Evolutionary conservation across 139 green algal genomes (phyloP).

Genomic region (Tetradesmus obliquus): DNA sequence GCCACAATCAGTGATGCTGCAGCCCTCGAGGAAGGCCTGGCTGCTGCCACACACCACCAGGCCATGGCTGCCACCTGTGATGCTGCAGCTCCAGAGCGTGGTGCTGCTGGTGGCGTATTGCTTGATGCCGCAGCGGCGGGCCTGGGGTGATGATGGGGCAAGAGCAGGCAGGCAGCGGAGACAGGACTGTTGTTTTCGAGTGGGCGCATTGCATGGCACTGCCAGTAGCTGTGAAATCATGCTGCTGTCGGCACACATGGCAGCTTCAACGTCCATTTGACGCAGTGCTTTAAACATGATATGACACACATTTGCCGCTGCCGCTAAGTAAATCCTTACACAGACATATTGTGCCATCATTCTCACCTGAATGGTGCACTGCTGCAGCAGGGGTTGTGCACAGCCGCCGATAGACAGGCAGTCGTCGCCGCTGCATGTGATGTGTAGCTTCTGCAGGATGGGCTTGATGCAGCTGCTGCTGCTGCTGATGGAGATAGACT

Average conservation of each 20-base stretch:
- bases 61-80: background rate
- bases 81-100: constrained; percentile 1
- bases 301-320: no score
- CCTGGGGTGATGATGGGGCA: background rate
- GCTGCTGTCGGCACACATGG: no score
- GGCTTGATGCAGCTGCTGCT: background rate
- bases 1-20: background rate
- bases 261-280: no score
- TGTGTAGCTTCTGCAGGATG: background rate
- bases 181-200: background rate
- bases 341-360: no score
- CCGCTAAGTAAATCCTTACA: no score
- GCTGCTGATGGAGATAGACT: background rate
- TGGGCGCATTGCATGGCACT: no score
- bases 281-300: no score
- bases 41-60: background rate
- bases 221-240: no score
- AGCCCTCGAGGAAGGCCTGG: constrained; percentile 23
- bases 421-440: constrained; percentile 38
- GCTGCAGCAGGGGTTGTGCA: constrained; percentile 19
- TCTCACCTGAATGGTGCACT: constrained; percentile 29
- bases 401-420: background rate
- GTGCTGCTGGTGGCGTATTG: background rate
- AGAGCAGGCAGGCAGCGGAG: background rate
- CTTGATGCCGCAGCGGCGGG: constrained; percentile 11